Conservation (phyloP, 495 filamentous ascomycete species). For the Amphirosellinia nigrospora region DNA sequence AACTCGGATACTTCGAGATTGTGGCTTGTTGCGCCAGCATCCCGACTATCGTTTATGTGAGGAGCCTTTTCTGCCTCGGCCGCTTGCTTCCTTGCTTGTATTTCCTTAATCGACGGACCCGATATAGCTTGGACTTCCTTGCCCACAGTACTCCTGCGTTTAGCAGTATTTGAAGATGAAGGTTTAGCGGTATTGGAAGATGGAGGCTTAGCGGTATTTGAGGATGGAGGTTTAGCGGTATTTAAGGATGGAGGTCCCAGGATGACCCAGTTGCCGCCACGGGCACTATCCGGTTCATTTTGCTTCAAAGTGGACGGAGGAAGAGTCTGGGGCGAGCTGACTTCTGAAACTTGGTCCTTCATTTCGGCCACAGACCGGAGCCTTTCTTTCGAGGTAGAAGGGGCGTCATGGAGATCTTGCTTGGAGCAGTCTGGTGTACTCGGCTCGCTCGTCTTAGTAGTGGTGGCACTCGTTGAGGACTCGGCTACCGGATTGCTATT, state of each 20-base stretch:
- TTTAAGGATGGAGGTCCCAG: too few relatives aligned
- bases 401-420: background rate
- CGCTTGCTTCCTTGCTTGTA: conserved; percentile 35
- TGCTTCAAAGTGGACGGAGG: too few relatives aligned
- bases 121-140: conserved; percentile 39
- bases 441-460: conserved; percentile 4
- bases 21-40: conserved; percentile 37
- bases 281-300: too few relatives aligned
- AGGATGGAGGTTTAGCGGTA: too few relatives aligned
- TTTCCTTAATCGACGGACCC: conserved; percentile 37
- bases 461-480: background rate
- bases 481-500: background rate
- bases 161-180: background rate
- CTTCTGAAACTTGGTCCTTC: background rate
- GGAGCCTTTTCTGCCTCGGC: conserved; percentile 28
- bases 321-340: background rate
- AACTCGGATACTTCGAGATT: conserved; percentile 71
- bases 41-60: conserved; percentile 35
- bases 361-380: background rate
- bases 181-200: background rate
- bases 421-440: background rate
- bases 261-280: too few relatives aligned
- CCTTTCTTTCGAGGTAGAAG: background rate
- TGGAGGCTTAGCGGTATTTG: too few relatives aligned
- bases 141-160: conserved; percentile 27